A percentile compares a stretch with the other conserved stretches of the same genome.
These are phyloP conservation scores for Discostella stelligera DNA, from an alignment of 352 stramenopile species.

Conservation along the genomic window DNA sequence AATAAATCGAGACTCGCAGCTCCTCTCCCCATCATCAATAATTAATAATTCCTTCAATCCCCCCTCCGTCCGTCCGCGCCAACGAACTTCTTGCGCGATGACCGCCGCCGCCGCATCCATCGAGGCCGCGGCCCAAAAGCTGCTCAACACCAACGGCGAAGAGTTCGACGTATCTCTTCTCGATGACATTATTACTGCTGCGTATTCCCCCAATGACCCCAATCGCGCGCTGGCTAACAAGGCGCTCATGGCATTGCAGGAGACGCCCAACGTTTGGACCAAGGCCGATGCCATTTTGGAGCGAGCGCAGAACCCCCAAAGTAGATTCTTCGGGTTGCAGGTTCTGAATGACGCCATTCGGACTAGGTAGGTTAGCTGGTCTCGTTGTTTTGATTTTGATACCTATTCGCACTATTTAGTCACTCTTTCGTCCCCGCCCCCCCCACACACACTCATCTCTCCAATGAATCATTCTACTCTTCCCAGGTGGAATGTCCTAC, in stretches of 20 bases:
- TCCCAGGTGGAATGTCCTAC: conserved; percentile 91
- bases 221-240: conserved; percentile 84
- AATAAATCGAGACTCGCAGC: no score
- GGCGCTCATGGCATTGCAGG: conserved; percentile 81
- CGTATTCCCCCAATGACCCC: conserved; percentile 93
- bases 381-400: no score
- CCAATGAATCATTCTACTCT: background rate
- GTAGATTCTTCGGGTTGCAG: conserved; percentile 83
- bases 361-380: conserved; percentile 86
- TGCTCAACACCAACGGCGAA: conserved; percentile 26
- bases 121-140: conserved; percentile 43
- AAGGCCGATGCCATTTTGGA: conserved; percentile 95
- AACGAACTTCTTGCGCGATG: background rate
- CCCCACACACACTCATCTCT: background rate
- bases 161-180: conserved; percentile 93
- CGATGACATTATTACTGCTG: conserved; percentile 94
- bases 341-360: conserved; percentile 97
- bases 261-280: conserved; percentile 74
- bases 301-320: conserved; percentile 78
- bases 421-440: background rate
- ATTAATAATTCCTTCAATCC: no score
- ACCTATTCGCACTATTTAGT: no score
- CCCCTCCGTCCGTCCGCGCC: no score
- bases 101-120: conserved; percentile 25
- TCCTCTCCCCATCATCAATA: no score